Evolutionary conservation across 2,329 filamentous ascomycete species (phyloP), one percentile per base, ranked within the genome.

Genomic region (Fusarium gaditjirri): DNA sequence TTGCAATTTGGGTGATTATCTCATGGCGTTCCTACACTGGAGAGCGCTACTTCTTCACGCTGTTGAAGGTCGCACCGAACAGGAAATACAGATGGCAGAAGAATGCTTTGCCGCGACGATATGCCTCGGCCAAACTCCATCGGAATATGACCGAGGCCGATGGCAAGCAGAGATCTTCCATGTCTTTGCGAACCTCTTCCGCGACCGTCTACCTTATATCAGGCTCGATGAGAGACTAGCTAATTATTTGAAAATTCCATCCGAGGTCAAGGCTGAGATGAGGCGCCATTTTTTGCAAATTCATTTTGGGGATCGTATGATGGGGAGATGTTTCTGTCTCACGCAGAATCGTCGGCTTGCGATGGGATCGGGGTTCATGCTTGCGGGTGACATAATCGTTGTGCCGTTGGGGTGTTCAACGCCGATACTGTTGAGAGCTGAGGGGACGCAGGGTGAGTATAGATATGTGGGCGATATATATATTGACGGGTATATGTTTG

Each of bases 1-100:
- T 10, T 64, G 63, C 2, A 71, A 65, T 16, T n/a, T 72, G 9
- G 69, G 68, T 25, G 68, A 71, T 8, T 71, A 72, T 3, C 53
- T 72, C 1, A 72, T 71, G 69, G 69, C 69, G 0, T 71, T 72
- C 31, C 12, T 71, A 6, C 69, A 71, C 16, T 71, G 69, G 69
- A 71, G 69, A 25, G 69, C 68, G 1, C 10, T 71, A 5, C 53
- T 72, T 12, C 41, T 65, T 0, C 47, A 63, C 2, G 47, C 27
- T 2, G 35, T 59, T 1, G 54, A 39, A 8, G n/a, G 52, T 8
- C 31, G 49, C 6, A 33, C 17, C 1, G 14, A 47, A 6, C 25
- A 56, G 1, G 56, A 70, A 4, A 23, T 53, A n/a, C 27, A 59
- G 5, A 16, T 58, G 14, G 63, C 63, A 2, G 69, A 71, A 21